Percentiles rank a stretch among this genome's conserved stretches.
phyloP scores from a whole-genome alignment of 495 filamentous ascomycete species.

The Amphirosellinia nigrospora region DNA sequence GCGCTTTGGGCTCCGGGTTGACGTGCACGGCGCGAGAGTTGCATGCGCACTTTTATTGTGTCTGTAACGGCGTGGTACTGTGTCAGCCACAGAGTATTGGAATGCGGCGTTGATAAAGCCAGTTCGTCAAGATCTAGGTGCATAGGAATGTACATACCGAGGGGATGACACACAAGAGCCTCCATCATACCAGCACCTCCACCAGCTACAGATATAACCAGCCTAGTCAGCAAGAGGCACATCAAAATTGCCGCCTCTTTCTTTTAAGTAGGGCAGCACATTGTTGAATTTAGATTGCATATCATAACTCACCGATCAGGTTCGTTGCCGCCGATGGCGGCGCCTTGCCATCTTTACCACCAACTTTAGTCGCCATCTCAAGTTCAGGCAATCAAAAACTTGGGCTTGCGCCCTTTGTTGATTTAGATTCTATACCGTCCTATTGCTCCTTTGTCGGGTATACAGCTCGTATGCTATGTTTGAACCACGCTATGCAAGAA shows the following conservation, averaged over 20 bases:
- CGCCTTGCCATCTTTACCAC: constrained; percentile 73
- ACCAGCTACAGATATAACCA: constrained; percentile 68
- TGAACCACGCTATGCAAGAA: not conserved
- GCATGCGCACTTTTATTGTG: constrained; percentile 99
- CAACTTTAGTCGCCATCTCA: constrained; percentile 51
- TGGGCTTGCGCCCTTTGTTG: constrained; percentile 33
- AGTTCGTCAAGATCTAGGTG: not conserved
- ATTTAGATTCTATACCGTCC: not conserved
- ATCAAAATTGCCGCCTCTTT: not conserved
- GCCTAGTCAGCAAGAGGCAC: constrained; percentile 36
- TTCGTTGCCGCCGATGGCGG: constrained; percentile 88
- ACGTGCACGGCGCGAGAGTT: constrained; percentile 85
- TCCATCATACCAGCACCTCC: constrained; percentile 99
- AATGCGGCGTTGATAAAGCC: not conserved
- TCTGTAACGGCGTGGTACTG: constrained; percentile 52
- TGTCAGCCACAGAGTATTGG: constrained; percentile 18
- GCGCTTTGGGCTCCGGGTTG: constrained; percentile 81
- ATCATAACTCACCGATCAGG: constrained; percentile 74
- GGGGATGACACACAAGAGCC: constrained; percentile 93
- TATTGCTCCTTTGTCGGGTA: not conserved
- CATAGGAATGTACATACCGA: constrained; percentile 64
- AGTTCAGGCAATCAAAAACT: not conserved
- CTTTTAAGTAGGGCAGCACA: not conserved
- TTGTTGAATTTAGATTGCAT: not conserved
- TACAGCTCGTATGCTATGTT: not conserved